These are phyloP conservation scores for Acorus gramineus DNA, from an alignment of 106 monocot genomes.

Conservation along the genomic window DNA sequence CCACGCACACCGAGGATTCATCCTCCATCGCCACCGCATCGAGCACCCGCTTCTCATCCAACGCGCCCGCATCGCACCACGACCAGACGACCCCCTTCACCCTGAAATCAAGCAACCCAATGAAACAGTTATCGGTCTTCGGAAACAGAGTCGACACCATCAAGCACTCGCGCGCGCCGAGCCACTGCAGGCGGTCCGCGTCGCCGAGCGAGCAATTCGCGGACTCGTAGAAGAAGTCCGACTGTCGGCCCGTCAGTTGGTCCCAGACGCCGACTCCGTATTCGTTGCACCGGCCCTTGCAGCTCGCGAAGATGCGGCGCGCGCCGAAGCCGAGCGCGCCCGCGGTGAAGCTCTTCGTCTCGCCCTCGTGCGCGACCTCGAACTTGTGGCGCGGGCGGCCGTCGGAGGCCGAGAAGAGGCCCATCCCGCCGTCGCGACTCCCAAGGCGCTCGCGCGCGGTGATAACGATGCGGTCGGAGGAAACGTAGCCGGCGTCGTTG, in stretches of 20 bases:
- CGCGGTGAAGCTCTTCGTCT: conserved; percentile 67
- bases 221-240: conserved; percentile 73
- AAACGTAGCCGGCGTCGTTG: conserved; percentile 70
- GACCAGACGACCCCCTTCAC: conserved; percentile 51
- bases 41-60: conserved; percentile 72
- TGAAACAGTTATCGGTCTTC: conserved; percentile 64
- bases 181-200: conserved; percentile 82
- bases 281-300: conserved; percentile 85
- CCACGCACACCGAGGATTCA: conserved; percentile 51
- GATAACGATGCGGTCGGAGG: conserved; percentile 41
- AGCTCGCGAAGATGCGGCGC: conserved; percentile 56
- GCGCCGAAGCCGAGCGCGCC: conserved; percentile 56
- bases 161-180: conserved; percentile 31
- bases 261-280: conserved; percentile 85
- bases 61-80: conserved; percentile 50
- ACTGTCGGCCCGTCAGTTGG: conserved; percentile 38
- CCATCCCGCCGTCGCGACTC: conserved; percentile 58
- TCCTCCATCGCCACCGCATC: conserved; percentile 82
- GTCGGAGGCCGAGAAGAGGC: conserved; percentile 37
- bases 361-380: conserved; percentile 42
- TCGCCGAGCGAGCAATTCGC: conserved; percentile 59
- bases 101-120: conserved; percentile 70
- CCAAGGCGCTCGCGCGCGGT: conserved; percentile 53
- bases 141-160: conserved; percentile 83
- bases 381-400: conserved; percentile 62